Percentiles rank a stretch among this genome's conserved stretches.
Evolutionary conservation across 225 moss, liverwort and hornwort genomes (phyloP).

Genomic region (Neckera pumila): DNA sequence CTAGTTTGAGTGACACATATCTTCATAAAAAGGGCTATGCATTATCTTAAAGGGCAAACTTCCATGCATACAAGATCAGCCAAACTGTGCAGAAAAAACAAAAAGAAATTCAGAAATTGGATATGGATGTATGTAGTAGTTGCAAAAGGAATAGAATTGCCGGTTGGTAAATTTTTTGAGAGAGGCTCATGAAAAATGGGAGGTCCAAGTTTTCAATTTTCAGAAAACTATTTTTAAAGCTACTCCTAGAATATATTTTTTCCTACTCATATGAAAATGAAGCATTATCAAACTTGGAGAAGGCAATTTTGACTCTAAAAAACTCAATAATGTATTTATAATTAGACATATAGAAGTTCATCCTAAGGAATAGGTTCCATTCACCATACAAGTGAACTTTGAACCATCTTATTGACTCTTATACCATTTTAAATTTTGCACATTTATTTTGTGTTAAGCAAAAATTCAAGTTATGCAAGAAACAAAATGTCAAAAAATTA

Average conservation of each 20-base stretch:
- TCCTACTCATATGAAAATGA: not conserved
- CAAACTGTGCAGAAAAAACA: not conserved
- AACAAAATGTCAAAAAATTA: not conserved
- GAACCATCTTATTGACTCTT: not conserved
- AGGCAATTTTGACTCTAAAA: not conserved
- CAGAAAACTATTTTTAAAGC: fast-evolving
- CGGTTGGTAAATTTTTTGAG: not conserved
- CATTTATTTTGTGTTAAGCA: not conserved
- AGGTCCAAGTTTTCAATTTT: not conserved
- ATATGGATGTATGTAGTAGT: not conserved
- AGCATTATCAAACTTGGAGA: not conserved
- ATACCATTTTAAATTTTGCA: not conserved
- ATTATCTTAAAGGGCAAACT: too few relatives aligned
- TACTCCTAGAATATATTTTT: not conserved
- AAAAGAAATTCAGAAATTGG: not conserved
- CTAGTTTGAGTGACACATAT: fast-evolving
- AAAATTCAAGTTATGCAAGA: not conserved
- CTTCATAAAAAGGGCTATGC: not conserved
- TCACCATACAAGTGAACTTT: not conserved
- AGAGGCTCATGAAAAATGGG: not conserved
- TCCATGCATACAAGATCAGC: fast-evolving
- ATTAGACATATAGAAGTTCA: not conserved
- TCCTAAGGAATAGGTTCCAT: fast-evolving
- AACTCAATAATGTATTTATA: not conserved
- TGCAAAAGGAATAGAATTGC: not conserved